phyloP scores from a whole-genome alignment of 306 rosid genomes.

The Sesbania bispinosa region DNA sequence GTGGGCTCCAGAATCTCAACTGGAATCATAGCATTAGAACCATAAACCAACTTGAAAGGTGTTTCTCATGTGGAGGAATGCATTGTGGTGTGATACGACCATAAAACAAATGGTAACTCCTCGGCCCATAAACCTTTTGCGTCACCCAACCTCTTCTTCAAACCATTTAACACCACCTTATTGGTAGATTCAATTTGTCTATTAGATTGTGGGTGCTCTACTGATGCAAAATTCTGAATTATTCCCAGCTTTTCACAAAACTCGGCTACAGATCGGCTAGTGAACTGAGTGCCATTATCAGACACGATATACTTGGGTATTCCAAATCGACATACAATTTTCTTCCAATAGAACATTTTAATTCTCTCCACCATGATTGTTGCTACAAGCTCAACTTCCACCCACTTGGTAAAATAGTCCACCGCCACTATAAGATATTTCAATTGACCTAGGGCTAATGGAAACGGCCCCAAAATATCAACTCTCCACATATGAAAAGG shows the following conservation, averaged over 20 bases:
- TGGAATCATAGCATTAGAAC: background rate
- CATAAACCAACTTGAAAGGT: background rate
- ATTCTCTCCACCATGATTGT: background rate
- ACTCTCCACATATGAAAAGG: too few relatives aligned
- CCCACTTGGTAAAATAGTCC: background rate
- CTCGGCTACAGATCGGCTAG: rapidly evolving
- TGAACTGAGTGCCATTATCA: background rate
- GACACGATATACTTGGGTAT: background rate
- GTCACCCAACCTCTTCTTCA: background rate
- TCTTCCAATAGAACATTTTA: background rate
- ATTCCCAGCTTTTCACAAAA: background rate
- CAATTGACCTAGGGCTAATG: too few relatives aligned
- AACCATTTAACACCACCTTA: background rate
- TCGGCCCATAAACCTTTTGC: background rate
- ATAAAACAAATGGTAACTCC: background rate
- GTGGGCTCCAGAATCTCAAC: background rate
- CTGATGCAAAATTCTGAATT: background rate
- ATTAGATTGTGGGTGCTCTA: background rate
- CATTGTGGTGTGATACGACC: too few relatives aligned
- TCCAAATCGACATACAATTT: background rate
- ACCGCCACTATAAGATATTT: too few relatives aligned
- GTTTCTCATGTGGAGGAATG: background rate
- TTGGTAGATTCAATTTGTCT: background rate
- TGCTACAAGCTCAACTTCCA: background rate
- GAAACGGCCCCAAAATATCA: too few relatives aligned